Evolutionary conservation across 805 yeast genomes (phyloP).

Genomic region (Yarrowia sp.): DNA sequence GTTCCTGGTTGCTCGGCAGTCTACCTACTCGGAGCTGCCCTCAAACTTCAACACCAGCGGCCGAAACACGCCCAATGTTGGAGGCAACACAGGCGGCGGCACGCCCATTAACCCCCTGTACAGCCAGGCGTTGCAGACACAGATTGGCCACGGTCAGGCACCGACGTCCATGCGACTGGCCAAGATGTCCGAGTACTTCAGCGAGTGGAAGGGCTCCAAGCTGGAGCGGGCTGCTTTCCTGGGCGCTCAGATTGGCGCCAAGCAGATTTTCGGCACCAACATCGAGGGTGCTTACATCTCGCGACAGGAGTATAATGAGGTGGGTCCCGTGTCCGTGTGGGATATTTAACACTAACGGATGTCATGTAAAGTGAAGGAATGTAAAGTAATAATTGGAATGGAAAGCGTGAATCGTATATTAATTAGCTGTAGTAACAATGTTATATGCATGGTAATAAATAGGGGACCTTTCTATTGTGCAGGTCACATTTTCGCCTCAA

Average conservation of each 20-base stretch:
- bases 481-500: conserved; percentile 4
- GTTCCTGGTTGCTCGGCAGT: conserved; percentile 46
- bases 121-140: conserved; percentile 34
- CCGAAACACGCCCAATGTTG: conserved; percentile 37
- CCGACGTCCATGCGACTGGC: conserved; percentile 71
- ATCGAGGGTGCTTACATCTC: conserved; percentile 63
- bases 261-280: conserved; percentile 71
- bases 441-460: conserved; percentile 17
- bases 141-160: conserved; percentile 55
- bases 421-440: too few relatives aligned
- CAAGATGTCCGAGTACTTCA: conserved; percentile 85
- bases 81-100: conserved; percentile 31
- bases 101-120: conserved; percentile 45
- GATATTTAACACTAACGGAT: conserved; percentile 40
- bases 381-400: neutral
- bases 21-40: conserved; percentile 42
- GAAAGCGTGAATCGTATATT: neutral
- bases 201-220: conserved; percentile 85
- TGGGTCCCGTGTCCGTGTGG: conserved; percentile 85
- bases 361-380: neutral
- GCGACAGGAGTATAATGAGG: conserved; percentile 67
- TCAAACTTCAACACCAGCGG: conserved; percentile 39
- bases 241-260: conserved; percentile 85
- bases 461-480: too few relatives aligned
- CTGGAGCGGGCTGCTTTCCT: conserved; percentile 74